These are phyloP conservation scores for Bipolaris zeicola DNA, from an alignment of 2,329 filamentous ascomycete genomes.

Conservation along the genomic window DNA sequence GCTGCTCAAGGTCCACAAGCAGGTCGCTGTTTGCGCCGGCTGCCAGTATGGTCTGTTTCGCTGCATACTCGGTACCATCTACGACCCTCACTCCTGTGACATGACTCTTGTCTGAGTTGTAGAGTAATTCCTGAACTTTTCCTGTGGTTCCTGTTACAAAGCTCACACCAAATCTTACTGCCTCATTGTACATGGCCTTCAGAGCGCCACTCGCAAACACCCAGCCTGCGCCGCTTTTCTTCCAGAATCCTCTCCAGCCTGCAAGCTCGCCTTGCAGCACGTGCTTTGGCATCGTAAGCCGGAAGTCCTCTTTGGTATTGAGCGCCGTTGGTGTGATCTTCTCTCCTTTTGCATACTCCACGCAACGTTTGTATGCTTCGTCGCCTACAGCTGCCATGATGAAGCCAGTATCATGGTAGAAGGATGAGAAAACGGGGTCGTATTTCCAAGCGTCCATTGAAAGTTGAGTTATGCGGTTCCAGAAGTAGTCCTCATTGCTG, in stretches of 20 bases:
- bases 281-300: slow-evolving; percentile 58
- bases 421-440: slow-evolving; percentile 52
- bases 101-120: slow-evolving; percentile 28
- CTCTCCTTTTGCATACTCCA: slow-evolving; percentile 46
- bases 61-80: slow-evolving; percentile 51
- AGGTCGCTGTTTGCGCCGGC: slow-evolving; percentile 56
- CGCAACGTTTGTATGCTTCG: slow-evolving; percentile 45
- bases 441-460: slow-evolving; percentile 52
- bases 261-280: slow-evolving; percentile 58
- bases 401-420: slow-evolving; percentile 56
- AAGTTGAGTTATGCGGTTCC: slow-evolving; percentile 40
- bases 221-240: slow-evolving; percentile 57
- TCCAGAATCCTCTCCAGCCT: slow-evolving; percentile 58
- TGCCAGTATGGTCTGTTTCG: slow-evolving; percentile 55
- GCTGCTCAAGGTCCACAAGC: slow-evolving; percentile 58
- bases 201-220: slow-evolving; percentile 59
- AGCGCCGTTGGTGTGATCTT: slow-evolving; percentile 43
- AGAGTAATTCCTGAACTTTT: slow-evolving; percentile 49
- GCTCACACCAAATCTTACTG: slow-evolving; percentile 53
- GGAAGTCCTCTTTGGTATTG: slow-evolving; percentile 54
- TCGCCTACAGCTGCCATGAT: slow-evolving; percentile 54
- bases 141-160: slow-evolving; percentile 54
- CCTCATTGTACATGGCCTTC: slow-evolving; percentile 53
- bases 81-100: slow-evolving; percentile 53
- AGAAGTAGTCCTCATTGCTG: slow-evolving; percentile 45